These are phyloP conservation scores for Neonectria coccinea DNA, from an alignment of 2,329 filamentous ascomycete genomes.

Conservation along the genomic window DNA sequence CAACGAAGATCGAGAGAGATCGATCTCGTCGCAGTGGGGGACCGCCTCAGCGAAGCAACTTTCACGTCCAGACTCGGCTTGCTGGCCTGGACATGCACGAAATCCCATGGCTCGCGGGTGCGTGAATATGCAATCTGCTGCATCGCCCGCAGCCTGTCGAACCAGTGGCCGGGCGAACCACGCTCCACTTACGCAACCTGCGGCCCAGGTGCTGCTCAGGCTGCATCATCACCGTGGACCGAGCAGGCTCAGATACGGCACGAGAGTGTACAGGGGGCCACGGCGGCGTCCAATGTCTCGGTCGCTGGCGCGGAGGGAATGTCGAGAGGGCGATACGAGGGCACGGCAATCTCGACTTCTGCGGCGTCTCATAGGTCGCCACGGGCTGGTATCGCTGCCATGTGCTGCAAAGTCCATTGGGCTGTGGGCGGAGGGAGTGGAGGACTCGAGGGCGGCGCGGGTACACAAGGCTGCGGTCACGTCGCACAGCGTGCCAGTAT, in stretches of 20 bases:
- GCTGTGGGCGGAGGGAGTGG: background rate
- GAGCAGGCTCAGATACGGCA: constrained; percentile 25
- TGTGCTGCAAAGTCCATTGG: constrained; percentile 13
- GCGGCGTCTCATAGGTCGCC: constrained; percentile 14
- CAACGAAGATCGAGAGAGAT: constrained; percentile 29
- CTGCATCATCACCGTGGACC: constrained; percentile 40
- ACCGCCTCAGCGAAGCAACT: constrained; percentile 73
- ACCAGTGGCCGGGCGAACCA: constrained; percentile 16
- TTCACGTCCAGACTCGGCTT: constrained; percentile 65
- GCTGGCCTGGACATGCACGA: constrained; percentile 68
- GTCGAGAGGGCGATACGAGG: constrained; percentile 15
- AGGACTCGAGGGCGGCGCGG: constrained; percentile 6
- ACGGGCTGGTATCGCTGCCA: background rate
- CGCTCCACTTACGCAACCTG: constrained; percentile 10
- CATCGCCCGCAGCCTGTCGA: constrained; percentile 19
- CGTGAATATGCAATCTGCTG: constrained; percentile 27
- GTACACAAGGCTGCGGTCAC: constrained; percentile 12
- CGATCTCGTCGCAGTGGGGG: constrained; percentile 65
- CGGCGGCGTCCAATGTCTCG: constrained; percentile 40
- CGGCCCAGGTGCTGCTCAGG: background rate
- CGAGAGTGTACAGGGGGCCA: constrained; percentile 2
- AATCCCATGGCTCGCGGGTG: constrained; percentile 23
- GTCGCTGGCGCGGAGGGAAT: constrained; percentile 18
- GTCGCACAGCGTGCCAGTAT: background rate
- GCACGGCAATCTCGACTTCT: constrained; percentile 3